A percentile compares a stretch with the other conserved stretches of the same genome.
Conservation (phyloP, 2,329 filamentous ascomycete genomes). For the Raffaelea arxii region DNA sequence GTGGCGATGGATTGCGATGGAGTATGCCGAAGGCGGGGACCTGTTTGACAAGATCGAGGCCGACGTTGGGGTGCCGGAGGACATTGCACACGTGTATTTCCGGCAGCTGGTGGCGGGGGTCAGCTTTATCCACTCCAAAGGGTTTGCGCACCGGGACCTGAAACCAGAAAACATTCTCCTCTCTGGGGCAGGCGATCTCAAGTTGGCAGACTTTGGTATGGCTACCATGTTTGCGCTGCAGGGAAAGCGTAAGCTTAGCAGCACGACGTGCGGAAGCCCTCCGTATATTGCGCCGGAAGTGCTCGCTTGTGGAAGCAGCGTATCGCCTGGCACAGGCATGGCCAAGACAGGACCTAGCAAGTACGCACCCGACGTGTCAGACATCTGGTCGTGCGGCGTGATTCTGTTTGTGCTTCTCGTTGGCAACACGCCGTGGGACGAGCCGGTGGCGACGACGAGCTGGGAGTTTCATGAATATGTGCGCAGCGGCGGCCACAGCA, state of each 20-base stretch:
- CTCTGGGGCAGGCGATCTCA: constrained; percentile 74
- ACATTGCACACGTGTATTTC: constrained; percentile 96
- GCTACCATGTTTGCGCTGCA: constrained; percentile 90
- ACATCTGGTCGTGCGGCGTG: constrained; percentile 96
- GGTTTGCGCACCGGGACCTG: constrained; percentile 83
- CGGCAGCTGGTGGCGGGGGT: constrained; percentile 83
- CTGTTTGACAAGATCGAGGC: constrained; percentile 99
- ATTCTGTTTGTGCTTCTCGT: constrained; percentile 94
- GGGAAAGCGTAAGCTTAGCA: constrained; percentile 69
- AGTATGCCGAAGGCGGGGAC: constrained; percentile 89
- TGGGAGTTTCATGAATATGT: constrained; percentile 90
- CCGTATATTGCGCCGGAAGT: constrained; percentile 98
- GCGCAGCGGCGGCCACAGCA: constrained; percentile 66
- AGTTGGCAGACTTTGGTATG: constrained; percentile 94
- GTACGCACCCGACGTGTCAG: constrained; percentile 71
- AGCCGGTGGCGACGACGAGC: constrained; percentile 65
- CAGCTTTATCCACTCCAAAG: constrained; percentile 91
- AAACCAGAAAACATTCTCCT: constrained; percentile 95
- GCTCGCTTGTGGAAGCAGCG: constrained; percentile 34
- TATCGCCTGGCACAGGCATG: neutral
- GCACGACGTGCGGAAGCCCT: constrained; percentile 88
- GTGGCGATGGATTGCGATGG: constrained; percentile 99
- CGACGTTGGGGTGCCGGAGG: constrained; percentile 85
- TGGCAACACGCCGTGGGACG: constrained; percentile 96
- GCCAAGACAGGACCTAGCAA: too few relatives aligned